These are phyloP conservation scores for Blakeslea trispora DNA, from an alignment of 371 early-diverging fungal genomes.

Conservation along the genomic window DNA sequence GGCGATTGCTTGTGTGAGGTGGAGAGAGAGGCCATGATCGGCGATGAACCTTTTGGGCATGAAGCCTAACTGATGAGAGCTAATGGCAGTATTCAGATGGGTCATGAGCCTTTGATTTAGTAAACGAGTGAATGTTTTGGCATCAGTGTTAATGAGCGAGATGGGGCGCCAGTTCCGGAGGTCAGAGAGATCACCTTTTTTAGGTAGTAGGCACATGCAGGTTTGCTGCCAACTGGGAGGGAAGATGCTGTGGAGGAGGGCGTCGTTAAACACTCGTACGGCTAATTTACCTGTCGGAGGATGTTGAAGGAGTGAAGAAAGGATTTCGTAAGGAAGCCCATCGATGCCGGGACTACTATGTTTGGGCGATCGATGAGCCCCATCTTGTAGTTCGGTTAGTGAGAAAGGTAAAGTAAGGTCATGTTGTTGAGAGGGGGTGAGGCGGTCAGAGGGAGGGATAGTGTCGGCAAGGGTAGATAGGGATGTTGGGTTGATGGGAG, in stretches of 20 bases:
- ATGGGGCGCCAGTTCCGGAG: constrained; percentile 29
- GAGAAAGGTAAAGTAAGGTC: background rate
- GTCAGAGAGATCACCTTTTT: background rate
- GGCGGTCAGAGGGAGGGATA: background rate
- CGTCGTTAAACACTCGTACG: background rate
- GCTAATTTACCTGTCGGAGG: background rate
- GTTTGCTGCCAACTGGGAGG: background rate
- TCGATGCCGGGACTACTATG: constrained; percentile 13
- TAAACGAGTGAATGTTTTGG: constrained; percentile 4
- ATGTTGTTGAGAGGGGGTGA: background rate
- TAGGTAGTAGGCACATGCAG: too few species aligned
- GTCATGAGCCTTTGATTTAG: too few species aligned
- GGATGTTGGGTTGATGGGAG: background rate
- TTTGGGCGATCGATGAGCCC: background rate
- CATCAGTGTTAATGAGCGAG: constrained; percentile 9
- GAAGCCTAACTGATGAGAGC: constrained; percentile 10
- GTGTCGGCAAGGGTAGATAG: background rate
- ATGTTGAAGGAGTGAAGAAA: background rate
- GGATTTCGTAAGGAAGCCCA: constrained; percentile 6
- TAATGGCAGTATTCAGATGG: too few species aligned
- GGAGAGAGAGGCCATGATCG: background rate
- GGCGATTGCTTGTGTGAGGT: too few species aligned
- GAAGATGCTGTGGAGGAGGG: background rate
- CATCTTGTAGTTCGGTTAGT: background rate
- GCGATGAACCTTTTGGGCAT: constrained; percentile 10